Conservation (phyloP, 1,284 basidiomycete genomes). For the Tylopilus sp. region DNA sequence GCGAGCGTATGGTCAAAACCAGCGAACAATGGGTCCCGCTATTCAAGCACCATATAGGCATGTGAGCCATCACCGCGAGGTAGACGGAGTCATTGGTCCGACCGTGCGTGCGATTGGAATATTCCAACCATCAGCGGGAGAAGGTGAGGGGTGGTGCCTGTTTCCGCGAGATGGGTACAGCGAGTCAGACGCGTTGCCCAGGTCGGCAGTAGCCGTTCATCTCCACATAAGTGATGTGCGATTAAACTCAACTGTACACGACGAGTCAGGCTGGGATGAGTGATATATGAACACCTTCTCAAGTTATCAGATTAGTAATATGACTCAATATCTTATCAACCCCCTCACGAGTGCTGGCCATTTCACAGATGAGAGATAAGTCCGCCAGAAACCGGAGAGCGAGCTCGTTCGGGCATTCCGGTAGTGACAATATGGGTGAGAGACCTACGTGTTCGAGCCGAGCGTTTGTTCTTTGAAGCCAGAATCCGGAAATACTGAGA, state of each 20-base stretch:
- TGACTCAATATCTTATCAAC: conserved; percentile 16
- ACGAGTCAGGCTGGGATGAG: conserved; percentile 11
- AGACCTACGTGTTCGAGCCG: background rate
- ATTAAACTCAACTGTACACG: conserved; percentile 21
- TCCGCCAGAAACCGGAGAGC: background rate
- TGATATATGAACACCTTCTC: conserved; percentile 19
- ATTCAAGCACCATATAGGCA: conserved; percentile 8
- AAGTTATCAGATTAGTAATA: conserved; percentile 8
- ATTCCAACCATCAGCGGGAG: conserved; percentile 9
- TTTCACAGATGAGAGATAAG: background rate
- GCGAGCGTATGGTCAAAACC: conserved; percentile 16
- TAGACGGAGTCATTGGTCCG: conserved; percentile 2
- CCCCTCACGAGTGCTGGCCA: background rate
- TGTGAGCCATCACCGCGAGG: conserved; percentile 12
- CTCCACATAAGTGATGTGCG: conserved; percentile 1
- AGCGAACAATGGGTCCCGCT: conserved; percentile 22
- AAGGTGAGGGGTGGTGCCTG: conserved; percentile 4
- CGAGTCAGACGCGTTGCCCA: conserved; percentile 6
- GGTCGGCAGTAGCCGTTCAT: conserved; percentile 10
- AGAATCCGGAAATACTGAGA: conserved; percentile 5
- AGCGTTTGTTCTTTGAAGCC: conserved; percentile 3
- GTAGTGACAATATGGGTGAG: background rate
- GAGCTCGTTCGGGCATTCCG: conserved; percentile 7
- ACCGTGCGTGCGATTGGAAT: background rate
- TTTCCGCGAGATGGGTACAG: background rate